Conservation (phyloP, 176 grass and related monocot species). For the Oryza australiensis region DNA sequence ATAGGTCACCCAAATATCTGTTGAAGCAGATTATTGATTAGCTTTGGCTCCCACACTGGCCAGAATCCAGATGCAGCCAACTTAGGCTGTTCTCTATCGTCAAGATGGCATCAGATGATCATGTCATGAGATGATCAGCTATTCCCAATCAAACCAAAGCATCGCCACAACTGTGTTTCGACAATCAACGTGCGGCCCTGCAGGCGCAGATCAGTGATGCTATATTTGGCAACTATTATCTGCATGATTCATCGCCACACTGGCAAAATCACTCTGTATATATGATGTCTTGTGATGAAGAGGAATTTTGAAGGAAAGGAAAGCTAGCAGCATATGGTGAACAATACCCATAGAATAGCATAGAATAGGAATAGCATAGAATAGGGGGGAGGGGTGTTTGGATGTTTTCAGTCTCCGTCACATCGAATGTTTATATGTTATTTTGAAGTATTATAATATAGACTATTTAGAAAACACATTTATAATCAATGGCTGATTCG, state of each 20-base stretch:
- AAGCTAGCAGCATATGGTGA: constrained; percentile 38
- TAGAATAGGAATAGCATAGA: too few species aligned
- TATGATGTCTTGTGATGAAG: constrained; percentile 35
- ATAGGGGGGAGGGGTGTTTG: too few species aligned
- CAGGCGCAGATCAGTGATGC: constrained; percentile 41
- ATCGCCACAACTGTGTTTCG: constrained; percentile 26
- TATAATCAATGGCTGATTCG: too few species aligned
- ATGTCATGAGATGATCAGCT: constrained; percentile 42
- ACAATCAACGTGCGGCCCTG: constrained; percentile 52
- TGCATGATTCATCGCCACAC: constrained; percentile 48
- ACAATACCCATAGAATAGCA: constrained; percentile 27
- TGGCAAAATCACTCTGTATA: constrained; percentile 31
- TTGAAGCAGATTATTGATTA: constrained; percentile 1
- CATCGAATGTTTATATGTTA: too few species aligned
- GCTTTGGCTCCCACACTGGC: constrained; percentile 28
- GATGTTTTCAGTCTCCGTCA: too few species aligned
- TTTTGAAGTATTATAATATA: too few species aligned
- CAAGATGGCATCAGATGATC: constrained; percentile 46
- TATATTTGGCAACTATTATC: constrained; percentile 72
- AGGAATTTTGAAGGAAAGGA: constrained; percentile 35
- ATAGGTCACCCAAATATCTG: constrained; percentile 19
- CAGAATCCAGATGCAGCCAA: constrained; percentile 19
- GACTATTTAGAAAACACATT: too few species aligned
- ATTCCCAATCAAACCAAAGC: constrained; percentile 30
- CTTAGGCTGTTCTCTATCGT: neutral